A percentile compares a stretch with the other conserved stretches of the same genome.
Evolutionary conservation across 768 basidiomycete genomes (phyloP).

Genomic region (Agrocybe praecox): DNA sequence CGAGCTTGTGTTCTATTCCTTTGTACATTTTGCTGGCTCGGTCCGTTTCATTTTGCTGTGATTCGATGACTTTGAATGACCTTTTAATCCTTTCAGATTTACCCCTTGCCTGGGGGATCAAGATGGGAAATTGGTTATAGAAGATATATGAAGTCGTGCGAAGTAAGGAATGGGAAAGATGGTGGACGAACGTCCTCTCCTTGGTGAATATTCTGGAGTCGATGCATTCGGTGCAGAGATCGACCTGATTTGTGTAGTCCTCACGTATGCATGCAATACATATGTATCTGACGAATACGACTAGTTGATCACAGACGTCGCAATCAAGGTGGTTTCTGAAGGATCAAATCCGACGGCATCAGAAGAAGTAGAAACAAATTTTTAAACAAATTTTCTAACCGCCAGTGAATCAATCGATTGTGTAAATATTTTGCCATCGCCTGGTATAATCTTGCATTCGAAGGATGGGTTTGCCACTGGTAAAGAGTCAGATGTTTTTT

Average conservation of each 20-base stretch:
- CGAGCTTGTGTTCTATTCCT: background rate
- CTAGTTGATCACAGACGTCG: conserved; percentile 4
- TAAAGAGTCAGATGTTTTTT: background rate
- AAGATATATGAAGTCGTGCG: background rate
- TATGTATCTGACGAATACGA: background rate
- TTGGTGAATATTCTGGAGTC: background rate
- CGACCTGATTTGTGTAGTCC: conserved; percentile 7
- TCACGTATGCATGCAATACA: conserved; percentile 13
- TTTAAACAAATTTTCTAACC: background rate
- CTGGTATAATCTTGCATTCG: background rate
- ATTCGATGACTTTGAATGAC: conserved; percentile 1
- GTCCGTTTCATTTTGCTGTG: background rate
- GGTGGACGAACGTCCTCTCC: conserved; percentile 2
- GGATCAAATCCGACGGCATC: too few species aligned
- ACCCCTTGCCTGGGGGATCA: background rate
- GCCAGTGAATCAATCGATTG: background rate
- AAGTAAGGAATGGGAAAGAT: conserved; percentile 2
- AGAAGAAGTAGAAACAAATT: too few species aligned
- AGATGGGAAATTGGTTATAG: background rate
- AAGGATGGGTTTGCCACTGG: background rate
- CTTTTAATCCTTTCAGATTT: conserved; percentile 4
- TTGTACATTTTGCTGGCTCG: background rate
- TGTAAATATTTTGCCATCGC: background rate
- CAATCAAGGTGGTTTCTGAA: background rate
- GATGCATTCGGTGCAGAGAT: conserved; percentile 9